These are phyloP conservation scores for Tricholomella constricta DNA, from an alignment of 768 basidiomycete species.

Conservation along the genomic window DNA sequence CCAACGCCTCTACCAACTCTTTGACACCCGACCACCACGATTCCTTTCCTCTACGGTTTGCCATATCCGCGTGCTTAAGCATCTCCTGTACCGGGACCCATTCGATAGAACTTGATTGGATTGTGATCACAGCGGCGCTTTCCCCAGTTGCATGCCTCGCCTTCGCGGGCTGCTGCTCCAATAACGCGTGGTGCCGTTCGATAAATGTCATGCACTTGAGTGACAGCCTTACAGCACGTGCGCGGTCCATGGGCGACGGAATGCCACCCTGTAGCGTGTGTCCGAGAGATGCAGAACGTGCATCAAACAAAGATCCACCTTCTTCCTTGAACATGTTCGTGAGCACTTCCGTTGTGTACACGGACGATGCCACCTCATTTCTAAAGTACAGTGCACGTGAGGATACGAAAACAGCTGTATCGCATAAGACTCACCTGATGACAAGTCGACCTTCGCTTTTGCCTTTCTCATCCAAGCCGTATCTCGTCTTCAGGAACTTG, in stretches of 20 bases:
- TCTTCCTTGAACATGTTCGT: slow-evolving; percentile 96
- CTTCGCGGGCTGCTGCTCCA: slow-evolving; percentile 54
- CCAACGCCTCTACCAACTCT: slow-evolving; percentile 73
- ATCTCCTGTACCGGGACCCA: slow-evolving; percentile 89
- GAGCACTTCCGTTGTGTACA: slow-evolving; percentile 91
- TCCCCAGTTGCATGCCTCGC: slow-evolving; percentile 58
- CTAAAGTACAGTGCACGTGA: slow-evolving; percentile 38
- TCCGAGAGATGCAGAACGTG: slow-evolving; percentile 93
- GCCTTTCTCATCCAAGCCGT: slow-evolving; percentile 83
- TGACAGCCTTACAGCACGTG: slow-evolving; percentile 86
- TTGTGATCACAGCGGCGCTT: slow-evolving; percentile 87
- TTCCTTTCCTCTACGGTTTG: slow-evolving; percentile 76
- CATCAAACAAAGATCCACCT: slow-evolving; percentile 89
- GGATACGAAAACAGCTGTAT: not conserved
- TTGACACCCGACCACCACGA: slow-evolving; percentile 79
- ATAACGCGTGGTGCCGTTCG: slow-evolving; percentile 70
- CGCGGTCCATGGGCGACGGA: slow-evolving; percentile 93
- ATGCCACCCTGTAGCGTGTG: slow-evolving; percentile 97
- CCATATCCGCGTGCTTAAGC: slow-evolving; percentile 87
- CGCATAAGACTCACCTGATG: slow-evolving; percentile 63
- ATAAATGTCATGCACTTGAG: slow-evolving; percentile 94
- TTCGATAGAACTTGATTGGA: slow-evolving; percentile 77
- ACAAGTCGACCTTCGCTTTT: slow-evolving; percentile 92
- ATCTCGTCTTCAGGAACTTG: slow-evolving; percentile 83
- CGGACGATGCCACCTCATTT: slow-evolving; percentile 81